Base-by-base conservation (phyloP, 176 grass and related monocot genomes). In the Oryza meyeriana region DNA sequence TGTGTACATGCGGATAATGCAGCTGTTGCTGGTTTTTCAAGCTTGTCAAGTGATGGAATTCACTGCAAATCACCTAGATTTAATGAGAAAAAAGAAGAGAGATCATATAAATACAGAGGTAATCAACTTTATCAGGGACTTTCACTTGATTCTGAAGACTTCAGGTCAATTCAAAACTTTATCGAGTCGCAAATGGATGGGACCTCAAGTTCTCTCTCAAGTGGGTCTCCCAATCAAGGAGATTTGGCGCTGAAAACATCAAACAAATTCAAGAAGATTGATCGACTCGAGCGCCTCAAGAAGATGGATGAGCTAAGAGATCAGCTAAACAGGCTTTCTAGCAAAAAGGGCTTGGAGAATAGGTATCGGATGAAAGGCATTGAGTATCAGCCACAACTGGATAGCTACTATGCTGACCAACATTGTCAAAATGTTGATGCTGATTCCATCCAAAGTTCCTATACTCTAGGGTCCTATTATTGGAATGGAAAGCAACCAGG, bases 221-320 rank as follows among this genome's bases (percentile, higher is more conserved):
- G 79, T 70, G 86, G 74, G 2, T 88, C 85, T 32, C 29, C 80
- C 16, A 66, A 57, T 69, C 85, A 85, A 32, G 69, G 82, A 1
- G 82, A 79, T 81, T 69, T 82, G 41, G 17, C n/a, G 10, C 32
- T 61, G 6, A 80, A 68, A 64, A 79, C 42, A 32, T 28, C 79
- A 83, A 79, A 59, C 31, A 87, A 84, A 61, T 85, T 90, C 69
- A 90, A 85, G 67, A 83, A 74, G 61, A 45, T 81, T 72, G 81
- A 83, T 82, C 74, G 44, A 34, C 32, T 61, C 12, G 91, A 91
- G 30, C 89, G 89, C 24, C 64, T 90, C 61, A 90, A 82, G 72
- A 99, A 92, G 91, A 88, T 99, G 80, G 91, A 92, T 75, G 93
- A 80, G 12, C 75, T 95, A 55, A 91, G 90, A 80, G 83, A 90